Percentiles rank a stretch among this genome's conserved stretches.
phyloP scores from a whole-genome alignment of 1,139 yeast genomes.

The Debaryomyces sp. region DNA sequence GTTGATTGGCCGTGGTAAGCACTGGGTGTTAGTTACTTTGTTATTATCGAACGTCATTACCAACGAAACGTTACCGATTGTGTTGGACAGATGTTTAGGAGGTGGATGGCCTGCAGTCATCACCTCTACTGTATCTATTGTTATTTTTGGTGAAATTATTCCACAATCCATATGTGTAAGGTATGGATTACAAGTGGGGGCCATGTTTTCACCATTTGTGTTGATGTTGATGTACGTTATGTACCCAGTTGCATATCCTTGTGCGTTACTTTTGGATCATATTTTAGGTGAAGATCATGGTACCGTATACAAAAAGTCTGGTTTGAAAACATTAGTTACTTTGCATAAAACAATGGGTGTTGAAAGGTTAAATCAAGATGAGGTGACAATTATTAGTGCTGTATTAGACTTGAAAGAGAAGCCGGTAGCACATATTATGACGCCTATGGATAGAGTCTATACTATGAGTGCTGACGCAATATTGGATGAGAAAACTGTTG shows the following conservation, averaged over 20 bases:
- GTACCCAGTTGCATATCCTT: constrained; percentile 94
- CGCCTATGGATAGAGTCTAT: constrained; percentile 89
- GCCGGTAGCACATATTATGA: constrained; percentile 85
- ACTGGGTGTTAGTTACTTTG: constrained; percentile 95
- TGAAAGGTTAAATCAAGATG: constrained; percentile 89
- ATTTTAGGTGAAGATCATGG: constrained; percentile 96
- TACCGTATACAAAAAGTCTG: constrained; percentile 88
- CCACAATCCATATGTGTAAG: constrained; percentile 94
- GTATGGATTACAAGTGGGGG: constrained; percentile 90
- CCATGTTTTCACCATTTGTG: constrained; percentile 89
- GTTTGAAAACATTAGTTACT: constrained; percentile 89
- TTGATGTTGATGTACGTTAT: constrained; percentile 79
- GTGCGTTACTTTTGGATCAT: constrained; percentile 77
- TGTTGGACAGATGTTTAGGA: constrained; percentile 87
- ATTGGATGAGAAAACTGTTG: constrained; percentile 82
- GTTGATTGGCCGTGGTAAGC: constrained; percentile 82
- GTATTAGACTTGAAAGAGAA: constrained; percentile 94
- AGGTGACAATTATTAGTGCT: constrained; percentile 92
- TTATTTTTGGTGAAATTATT: constrained; percentile 93
- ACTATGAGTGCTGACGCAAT: constrained; percentile 86
- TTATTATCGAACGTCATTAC: constrained; percentile 88
- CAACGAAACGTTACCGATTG: constrained; percentile 93
- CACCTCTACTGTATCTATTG: constrained; percentile 88
- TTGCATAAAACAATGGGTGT: constrained; percentile 95
- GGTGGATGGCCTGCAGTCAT: constrained; percentile 99